phyloP scores from a whole-genome alignment of 192 early-diverging fungal species.

The Podila clonocystis region DNA sequence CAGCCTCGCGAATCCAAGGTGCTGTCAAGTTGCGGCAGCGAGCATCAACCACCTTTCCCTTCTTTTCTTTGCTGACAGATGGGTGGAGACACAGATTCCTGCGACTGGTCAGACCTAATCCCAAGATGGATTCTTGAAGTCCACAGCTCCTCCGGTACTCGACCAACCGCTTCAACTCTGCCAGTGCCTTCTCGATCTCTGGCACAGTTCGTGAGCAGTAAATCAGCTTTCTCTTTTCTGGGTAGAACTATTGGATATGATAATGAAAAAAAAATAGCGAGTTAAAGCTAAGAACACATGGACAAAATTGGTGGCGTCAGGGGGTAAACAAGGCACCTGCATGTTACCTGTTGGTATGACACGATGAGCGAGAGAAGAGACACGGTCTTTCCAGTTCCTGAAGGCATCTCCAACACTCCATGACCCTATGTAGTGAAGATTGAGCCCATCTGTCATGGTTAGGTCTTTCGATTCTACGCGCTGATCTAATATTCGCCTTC shows the following conservation, averaged over 20 bases:
- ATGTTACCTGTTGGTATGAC: conserved; percentile 87
- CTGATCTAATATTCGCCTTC: neutral
- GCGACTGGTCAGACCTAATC: conserved; percentile 91
- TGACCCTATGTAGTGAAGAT: conserved; percentile 73
- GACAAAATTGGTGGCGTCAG: conserved; percentile 38
- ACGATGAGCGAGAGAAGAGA: conserved; percentile 95
- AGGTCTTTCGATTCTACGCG: too few relatives aligned
- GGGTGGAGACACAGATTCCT: conserved; percentile 96
- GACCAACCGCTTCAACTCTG: conserved; percentile 93
- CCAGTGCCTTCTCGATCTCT: conserved; percentile 98
- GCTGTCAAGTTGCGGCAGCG: conserved; percentile 93
- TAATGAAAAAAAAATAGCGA: neutral
- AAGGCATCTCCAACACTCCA: conserved; percentile 98
- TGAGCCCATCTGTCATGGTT: neutral
- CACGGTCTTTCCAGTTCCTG: conserved; percentile 98
- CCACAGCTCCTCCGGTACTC: conserved; percentile 81
- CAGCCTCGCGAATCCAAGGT: conserved; percentile 88
- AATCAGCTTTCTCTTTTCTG: conserved; percentile 95
- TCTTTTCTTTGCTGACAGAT: conserved; percentile 85
- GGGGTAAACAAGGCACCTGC: neutral
- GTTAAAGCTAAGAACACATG: neutral
- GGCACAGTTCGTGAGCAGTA: conserved; percentile 99
- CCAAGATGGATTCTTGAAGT: conserved; percentile 83
- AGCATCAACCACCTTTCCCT: conserved; percentile 88
- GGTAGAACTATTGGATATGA: conserved; percentile 65